Evolutionary conservation across 2,329 filamentous ascomycete species (phyloP), one percentile per base, ranked within the genome.

Genomic region (Penicillium psychrosexuale): DNA sequence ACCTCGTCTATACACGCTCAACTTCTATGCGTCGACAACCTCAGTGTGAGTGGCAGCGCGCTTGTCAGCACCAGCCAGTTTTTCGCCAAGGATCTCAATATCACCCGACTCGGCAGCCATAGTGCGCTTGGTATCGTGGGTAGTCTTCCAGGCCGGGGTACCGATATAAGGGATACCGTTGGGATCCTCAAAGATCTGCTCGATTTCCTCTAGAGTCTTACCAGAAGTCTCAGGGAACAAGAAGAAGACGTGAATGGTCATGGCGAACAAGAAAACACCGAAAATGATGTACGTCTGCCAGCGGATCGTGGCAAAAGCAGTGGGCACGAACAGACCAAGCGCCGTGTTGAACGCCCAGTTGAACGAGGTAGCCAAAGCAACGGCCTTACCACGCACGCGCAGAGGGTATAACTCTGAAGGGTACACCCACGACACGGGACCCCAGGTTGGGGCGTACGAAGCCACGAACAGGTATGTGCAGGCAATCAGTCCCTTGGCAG

Each of bases 161-260:
- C 72, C 72, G 24, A 75, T 70, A 55, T 71, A 72, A 24, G 65
- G 67, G 37, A 69, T 63, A 17, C 72, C 72, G 37, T 65, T 56
- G 15, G 70, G 69, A 30, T 72, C 69, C 34, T 69, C 70, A 65
- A 91, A 91, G 60, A 91, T 85, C 6, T 84, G 82, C 61, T 89
- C 87, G 69, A 90, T 86, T 71, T 91, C 87, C 69, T 92, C 89
- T 0, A 91, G 81, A 0, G 86, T 87, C 73, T 84, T 88, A 12
- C 87, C 87, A 37, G 84, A 83, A 0, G 88, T 91, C 72, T 90
- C 83, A 0, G 86, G 87, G 62, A 84, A 84, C 15, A 80, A 71
- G 60, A 91, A 78, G 69, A 82, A 81, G 66, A 87, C 83, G 70
- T 89, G 85, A 31, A 90, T 66, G 42, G 84, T 82, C 57, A 87